Base-by-base conservation (phyloP, 805 yeast species). In the Deakozyma indianensis region DNA sequence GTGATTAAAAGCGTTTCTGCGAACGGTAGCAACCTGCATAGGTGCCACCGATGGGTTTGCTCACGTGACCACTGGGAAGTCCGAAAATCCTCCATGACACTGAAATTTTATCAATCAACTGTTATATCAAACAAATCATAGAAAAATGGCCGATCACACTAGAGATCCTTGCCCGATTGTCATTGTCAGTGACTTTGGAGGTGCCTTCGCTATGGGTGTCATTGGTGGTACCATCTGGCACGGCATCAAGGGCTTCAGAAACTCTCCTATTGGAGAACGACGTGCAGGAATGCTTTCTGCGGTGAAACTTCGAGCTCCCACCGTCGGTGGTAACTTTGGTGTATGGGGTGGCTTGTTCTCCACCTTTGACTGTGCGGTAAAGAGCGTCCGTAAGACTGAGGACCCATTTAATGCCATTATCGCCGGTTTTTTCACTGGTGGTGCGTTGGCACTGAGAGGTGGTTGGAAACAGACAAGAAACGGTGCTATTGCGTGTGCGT, bases 161-260 rank as follows among this genome's bases (percentile, higher is more conserved):
- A 84, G 97, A 77, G 99, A 92, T 64, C 99, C 99, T 56, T 92
- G 99, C 69, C 99, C 99, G 47, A 75, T 90, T 54, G 96, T 92
- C 48, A 86, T 92, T 54, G 70, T 92, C 53, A 90, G 81, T 67
- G 99, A 92, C 71, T 92, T 92, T 58, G 99, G 99, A 62, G 97
- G 96, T 64, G 97, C 98, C 47, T 92, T 88, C 60, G 80, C 97
- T 59, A 90, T 92, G 97, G 99, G 99, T 69, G 96, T 78, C 56
- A 83, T 92, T 59, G 98, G 98, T 70, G 99, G 99, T 53, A 80
- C 90, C 57, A 80, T 92, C 51, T 92, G 98, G 98, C 97, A 92
- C 70, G 96, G 97, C 61, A 82, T 92, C 61, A 92, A 92, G 65
- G 99, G 99, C 43, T 92, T 92, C 74, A 77, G 98, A 65, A 92